Evolutionary conservation across 1,284 basidiomycete genomes (phyloP).

Genomic region (Neonothopanus nambi): DNA sequence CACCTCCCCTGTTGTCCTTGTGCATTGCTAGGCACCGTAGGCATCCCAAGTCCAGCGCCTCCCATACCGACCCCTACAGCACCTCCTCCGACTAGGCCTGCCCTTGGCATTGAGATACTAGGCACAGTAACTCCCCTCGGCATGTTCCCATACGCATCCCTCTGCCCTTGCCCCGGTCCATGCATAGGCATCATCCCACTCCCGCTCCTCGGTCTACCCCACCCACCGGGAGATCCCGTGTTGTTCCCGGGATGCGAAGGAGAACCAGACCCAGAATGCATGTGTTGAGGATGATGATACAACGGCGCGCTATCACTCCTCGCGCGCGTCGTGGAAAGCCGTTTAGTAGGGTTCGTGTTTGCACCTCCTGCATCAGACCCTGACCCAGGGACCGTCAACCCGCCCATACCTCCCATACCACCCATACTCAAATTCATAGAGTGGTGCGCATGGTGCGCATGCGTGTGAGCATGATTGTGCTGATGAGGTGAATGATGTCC

Average conservation of each 20-base stretch:
- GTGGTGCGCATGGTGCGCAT: neutral
- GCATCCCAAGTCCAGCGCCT: neutral
- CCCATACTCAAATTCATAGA: neutral
- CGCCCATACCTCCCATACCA: slow-evolving; percentile 3
- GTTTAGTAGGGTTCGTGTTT: slow-evolving; percentile 5
- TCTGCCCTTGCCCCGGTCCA: neutral
- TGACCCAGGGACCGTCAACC: slow-evolving; percentile 1
- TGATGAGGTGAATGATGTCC: neutral
- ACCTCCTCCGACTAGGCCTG: slow-evolving; percentile 6
- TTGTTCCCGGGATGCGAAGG: too few relatives aligned
- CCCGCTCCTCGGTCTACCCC: slow-evolving; percentile 47
- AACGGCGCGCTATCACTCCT: slow-evolving; percentile 55
- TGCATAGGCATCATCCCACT: slow-evolving; percentile 32
- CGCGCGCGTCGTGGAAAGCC: slow-evolving; percentile 31
- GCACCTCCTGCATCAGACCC: slow-evolving; percentile 5
- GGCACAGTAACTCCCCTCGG: slow-evolving; percentile 6
- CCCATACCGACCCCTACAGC: slow-evolving; percentile 1
- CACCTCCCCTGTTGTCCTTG: slow-evolving; percentile 7
- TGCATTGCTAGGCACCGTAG: slow-evolving; percentile 8
- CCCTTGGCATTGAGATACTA: slow-evolving; percentile 8
- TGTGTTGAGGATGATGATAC: slow-evolving; percentile 27
- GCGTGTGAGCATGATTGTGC: neutral
- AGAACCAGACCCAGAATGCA: slow-evolving; percentile 17
- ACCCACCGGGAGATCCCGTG: slow-evolving; percentile 17
- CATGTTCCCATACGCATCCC: neutral